Evolutionary conservation across 371 early-diverging fungal species (phyloP).

Genomic region (Zychaea mexicana): DNA sequence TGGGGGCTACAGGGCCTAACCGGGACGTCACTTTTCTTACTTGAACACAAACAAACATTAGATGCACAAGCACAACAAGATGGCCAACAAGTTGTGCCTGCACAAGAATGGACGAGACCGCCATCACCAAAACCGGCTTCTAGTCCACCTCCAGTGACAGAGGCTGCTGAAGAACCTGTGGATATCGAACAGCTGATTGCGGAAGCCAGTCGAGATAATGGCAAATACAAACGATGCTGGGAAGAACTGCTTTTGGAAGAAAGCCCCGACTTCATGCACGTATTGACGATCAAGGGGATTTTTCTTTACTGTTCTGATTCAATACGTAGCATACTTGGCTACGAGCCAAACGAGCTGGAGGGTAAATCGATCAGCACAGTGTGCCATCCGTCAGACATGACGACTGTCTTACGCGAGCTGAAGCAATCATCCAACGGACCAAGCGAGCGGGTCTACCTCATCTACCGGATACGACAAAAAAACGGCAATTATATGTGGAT

Average conservation of each 20-base stretch:
- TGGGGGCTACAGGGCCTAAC: too few relatives aligned
- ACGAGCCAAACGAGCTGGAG: conserved; percentile 46
- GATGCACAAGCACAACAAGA: background rate
- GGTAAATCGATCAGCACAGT: conserved; percentile 42
- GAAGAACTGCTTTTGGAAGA: conserved; percentile 41
- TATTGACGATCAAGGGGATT: conserved; percentile 65
- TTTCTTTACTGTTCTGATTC: conserved; percentile 61
- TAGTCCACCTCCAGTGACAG: background rate
- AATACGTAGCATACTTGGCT: conserved; percentile 46
- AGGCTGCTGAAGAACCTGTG: conserved; percentile 16
- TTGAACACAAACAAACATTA: too few relatives aligned
- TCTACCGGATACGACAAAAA: conserved; percentile 60
- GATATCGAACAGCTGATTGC: conserved; percentile 32
- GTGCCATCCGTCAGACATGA: conserved; percentile 67
- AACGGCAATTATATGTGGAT: conserved; percentile 61
- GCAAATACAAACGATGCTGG: conserved; percentile 29
- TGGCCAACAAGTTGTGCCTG: background rate
- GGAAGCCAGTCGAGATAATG: conserved; percentile 34
- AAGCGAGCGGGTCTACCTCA: conserved; percentile 47
- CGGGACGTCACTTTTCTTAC: too few relatives aligned
- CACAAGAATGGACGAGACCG: conserved; percentile 21
- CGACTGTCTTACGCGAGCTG: conserved; percentile 64
- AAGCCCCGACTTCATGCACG: conserved; percentile 59
- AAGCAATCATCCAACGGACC: conserved; percentile 41
- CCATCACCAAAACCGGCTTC: background rate